A percentile compares a stretch with the other conserved stretches of the same genome.
phyloP scores from a whole-genome alignment of 2,329 filamentous ascomycete genomes.

The Aphanoascus verrucosus region DNA sequence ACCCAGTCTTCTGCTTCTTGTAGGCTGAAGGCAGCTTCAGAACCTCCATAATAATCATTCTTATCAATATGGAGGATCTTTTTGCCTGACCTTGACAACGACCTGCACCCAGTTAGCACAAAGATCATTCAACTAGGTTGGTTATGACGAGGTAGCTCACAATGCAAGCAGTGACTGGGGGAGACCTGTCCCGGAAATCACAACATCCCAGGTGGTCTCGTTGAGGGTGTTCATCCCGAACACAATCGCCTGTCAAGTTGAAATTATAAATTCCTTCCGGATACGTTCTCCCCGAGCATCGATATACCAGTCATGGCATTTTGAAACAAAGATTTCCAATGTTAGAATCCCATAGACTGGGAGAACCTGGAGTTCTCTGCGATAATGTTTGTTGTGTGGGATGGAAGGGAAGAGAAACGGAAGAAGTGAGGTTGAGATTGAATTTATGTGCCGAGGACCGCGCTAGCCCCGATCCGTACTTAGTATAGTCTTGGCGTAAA shows the following conservation, averaged over 20 bases:
- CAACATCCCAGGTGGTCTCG: slow-evolving; percentile 67
- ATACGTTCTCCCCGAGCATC: background rate
- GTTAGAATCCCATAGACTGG: background rate
- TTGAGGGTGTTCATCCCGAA: slow-evolving; percentile 59
- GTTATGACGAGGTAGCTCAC: slow-evolving; percentile 38
- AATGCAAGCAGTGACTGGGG: slow-evolving; percentile 69
- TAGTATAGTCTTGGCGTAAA: background rate
- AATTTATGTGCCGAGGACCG: background rate
- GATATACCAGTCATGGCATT: background rate
- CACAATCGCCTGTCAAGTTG: background rate
- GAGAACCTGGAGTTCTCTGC: background rate
- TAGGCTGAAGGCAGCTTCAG: slow-evolving; percentile 75
- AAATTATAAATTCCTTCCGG: background rate
- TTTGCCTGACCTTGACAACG: slow-evolving; percentile 83
- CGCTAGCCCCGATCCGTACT: background rate
- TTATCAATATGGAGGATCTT: slow-evolving; percentile 82
- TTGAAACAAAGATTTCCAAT: background rate
- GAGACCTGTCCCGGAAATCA: slow-evolving; percentile 68
- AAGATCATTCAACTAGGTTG: background rate
- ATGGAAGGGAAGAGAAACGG: slow-evolving; percentile 1
- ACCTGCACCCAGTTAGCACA: slow-evolving; percentile 46
- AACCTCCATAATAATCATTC: slow-evolving; percentile 77
- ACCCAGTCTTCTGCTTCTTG: slow-evolving; percentile 72
- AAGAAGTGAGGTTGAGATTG: slow-evolving; percentile 1
- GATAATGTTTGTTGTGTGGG: background rate